phyloP scores from a whole-genome alignment of 306 rosid genomes.

The Albizia julibrissin region DNA sequence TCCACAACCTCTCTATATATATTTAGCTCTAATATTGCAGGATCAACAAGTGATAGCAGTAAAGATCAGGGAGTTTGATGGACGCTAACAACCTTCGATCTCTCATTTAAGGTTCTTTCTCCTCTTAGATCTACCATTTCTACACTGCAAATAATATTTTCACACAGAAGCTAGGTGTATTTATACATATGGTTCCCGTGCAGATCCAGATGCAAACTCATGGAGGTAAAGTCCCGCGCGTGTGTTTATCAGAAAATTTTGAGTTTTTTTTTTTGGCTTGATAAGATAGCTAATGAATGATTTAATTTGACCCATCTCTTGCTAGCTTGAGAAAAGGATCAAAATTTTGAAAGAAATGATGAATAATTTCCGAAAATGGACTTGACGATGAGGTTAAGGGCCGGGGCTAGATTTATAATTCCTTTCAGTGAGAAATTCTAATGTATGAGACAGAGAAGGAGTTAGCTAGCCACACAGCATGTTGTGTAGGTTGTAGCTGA shows the following conservation, averaged over 20 bases:
- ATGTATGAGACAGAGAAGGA: background rate
- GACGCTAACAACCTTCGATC: background rate
- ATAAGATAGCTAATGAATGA: background rate
- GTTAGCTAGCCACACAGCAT: background rate
- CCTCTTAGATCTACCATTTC: background rate
- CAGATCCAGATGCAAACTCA: slow-evolving; percentile 29
- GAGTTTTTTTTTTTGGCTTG: background rate
- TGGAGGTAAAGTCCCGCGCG: background rate
- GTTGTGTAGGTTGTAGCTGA: background rate
- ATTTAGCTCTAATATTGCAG: background rate
- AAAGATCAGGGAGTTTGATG: background rate
- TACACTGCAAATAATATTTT: background rate
- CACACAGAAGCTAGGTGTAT: background rate
- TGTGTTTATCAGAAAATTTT: background rate
- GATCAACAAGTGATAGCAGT: background rate
- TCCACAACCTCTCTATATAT: background rate
- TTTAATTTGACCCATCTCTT: background rate
- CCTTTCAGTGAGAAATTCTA: background rate
- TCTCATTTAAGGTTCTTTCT: background rate
- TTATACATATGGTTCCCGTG: background rate
- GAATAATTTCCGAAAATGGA: background rate
- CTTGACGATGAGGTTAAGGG: background rate
- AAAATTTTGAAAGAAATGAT: background rate
- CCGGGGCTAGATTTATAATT: background rate
- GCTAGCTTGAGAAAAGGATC: background rate